Evolutionary conservation across 2,329 filamentous ascomycete genomes (phyloP), one percentile per base, ranked within the genome.

Genomic region (Hymenoscyphus salicellus): DNA sequence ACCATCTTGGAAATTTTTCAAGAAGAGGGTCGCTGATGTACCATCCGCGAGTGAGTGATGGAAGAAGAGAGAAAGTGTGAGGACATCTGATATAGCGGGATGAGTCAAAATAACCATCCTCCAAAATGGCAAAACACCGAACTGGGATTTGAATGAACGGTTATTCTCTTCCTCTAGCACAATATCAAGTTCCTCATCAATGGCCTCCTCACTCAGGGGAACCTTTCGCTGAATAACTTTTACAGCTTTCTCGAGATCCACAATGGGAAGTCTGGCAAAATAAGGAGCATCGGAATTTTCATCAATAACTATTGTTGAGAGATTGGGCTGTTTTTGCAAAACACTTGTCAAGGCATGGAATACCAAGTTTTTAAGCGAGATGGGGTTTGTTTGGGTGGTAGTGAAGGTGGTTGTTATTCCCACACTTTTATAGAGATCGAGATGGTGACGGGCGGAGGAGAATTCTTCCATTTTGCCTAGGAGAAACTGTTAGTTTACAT

Each of bases 381-480:
- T 11, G 7, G 28, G 5, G 23, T 8, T 20, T 11, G 26, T 20
- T n/a, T 36, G 28, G 14, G 58, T 32, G 43, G n/a, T 8, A 5
- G 58, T 52, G 30, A 28, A 60, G 14, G 58, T 52, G 28, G 20
- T 5, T 20, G 58, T 49, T 23, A 60, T 60, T 23, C 58, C 58
- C 7, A 60, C 58, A 33, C 17, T 20, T 6, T 52, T 60, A 41
- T 49, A 60, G 14, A 60, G 17, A 32, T 26, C 41, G 10, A 60
- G 41, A 26, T 60, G 41, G 28, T 60, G 41, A 23, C 58, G 58
- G 14, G 58, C 38, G 26, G 58, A 60, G 7, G 58, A 60, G 36
- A 60, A 60, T 60, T 60, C 20, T 60, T 60, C 58, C 26, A 60
- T 26, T 60, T 60, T 60, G 5, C 58, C 38, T 60, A 26, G 11